Conservation (phyloP, 2,329 filamentous ascomycete species). For the Hypomyces perniciosus region DNA sequence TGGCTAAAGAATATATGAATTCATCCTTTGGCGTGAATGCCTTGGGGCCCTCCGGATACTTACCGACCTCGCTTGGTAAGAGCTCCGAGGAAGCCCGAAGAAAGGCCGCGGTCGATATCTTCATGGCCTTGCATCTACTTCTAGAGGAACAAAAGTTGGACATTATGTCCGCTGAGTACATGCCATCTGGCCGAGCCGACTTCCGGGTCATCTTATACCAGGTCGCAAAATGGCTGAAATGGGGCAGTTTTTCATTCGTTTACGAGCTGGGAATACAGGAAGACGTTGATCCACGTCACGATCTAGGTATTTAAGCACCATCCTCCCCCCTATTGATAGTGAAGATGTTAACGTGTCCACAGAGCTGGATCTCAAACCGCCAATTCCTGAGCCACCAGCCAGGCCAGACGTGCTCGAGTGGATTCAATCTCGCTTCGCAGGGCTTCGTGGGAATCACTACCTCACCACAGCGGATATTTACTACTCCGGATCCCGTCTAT, state of each 20-base stretch:
- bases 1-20: conserved; percentile 60
- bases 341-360: conserved; percentile 10
- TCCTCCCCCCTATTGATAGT: background rate
- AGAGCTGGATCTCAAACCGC: conserved; percentile 28
- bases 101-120: conserved; percentile 58
- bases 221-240: conserved; percentile 75
- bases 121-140: conserved; percentile 77
- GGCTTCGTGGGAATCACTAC: conserved; percentile 31
- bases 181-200: conserved; percentile 39
- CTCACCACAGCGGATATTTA: conserved; percentile 42
- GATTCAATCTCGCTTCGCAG: conserved; percentile 44
- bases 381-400: conserved; percentile 28
- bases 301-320: conserved; percentile 30
- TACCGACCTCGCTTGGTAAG: conserved; percentile 54
- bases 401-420: conserved; percentile 46
- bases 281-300: conserved; percentile 34
- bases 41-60: conserved; percentile 50
- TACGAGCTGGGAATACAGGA: conserved; percentile 51
- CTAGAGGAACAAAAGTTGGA: conserved; percentile 84
- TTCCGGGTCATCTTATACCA: conserved; percentile 74
- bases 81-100: conserved; percentile 49
- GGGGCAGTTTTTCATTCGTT: conserved; percentile 44
- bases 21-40: conserved; percentile 52
- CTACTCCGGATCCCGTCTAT: conserved; percentile 31
- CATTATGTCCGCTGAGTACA: conserved; percentile 43